Conservation (phyloP, 805 yeast genomes). For the Zygoascus flipseniorum region DNA sequence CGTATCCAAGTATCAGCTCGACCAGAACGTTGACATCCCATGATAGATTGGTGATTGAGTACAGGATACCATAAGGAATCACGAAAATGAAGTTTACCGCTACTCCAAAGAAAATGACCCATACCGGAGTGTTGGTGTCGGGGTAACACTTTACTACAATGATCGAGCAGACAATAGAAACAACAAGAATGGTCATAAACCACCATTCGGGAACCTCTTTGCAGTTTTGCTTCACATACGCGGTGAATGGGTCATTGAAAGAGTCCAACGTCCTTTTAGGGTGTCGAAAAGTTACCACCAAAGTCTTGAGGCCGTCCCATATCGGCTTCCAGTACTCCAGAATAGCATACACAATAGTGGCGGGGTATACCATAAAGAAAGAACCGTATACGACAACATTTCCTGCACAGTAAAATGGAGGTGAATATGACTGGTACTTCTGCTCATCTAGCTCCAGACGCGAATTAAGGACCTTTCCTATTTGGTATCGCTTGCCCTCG, state of each 20-base stretch:
- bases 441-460: slow-evolving; percentile 33
- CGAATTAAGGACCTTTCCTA: slow-evolving; percentile 34
- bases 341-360: slow-evolving; percentile 38
- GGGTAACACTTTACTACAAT: slow-evolving; percentile 10
- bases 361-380: slow-evolving; percentile 48
- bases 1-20: slow-evolving; percentile 56
- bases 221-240: slow-evolving; percentile 27
- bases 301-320: slow-evolving; percentile 23
- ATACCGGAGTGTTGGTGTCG: slow-evolving; percentile 25
- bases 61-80: slow-evolving; percentile 52
- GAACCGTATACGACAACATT: slow-evolving; percentile 40
- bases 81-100: slow-evolving; percentile 47
- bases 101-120: slow-evolving; percentile 51
- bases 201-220: slow-evolving; percentile 68
- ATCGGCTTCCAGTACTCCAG: slow-evolving; percentile 7
- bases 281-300: not conserved
- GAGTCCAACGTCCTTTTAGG: not conserved
- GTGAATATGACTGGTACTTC: slow-evolving; percentile 50
- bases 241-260: slow-evolving; percentile 11
- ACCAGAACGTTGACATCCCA: slow-evolving; percentile 54
- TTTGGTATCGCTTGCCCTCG: slow-evolving; percentile 40
- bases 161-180: slow-evolving; percentile 27
- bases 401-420: slow-evolving; percentile 60
- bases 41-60: slow-evolving; percentile 49
- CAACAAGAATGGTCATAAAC: slow-evolving; percentile 40